Conservation (phyloP, 805 yeast genomes). For the Metschnikowia cerradonensis region DNA sequence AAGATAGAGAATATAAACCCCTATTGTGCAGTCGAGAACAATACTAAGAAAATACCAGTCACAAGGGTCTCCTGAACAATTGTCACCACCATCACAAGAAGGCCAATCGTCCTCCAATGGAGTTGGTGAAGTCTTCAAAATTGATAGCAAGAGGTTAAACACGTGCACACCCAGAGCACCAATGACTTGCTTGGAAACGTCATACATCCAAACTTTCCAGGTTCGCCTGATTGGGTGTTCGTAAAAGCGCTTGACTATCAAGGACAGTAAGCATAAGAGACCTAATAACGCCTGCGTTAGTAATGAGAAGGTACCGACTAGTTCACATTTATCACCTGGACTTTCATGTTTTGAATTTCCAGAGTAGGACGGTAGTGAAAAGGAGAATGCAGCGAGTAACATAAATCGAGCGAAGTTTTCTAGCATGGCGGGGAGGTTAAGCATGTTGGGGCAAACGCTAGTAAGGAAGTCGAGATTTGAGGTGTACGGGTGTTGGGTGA, state of each 20-base stretch:
- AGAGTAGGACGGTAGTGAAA: conserved; percentile 11
- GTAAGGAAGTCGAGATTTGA: background rate
- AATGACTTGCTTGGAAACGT: conserved; percentile 81
- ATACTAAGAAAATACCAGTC: conserved; percentile 92
- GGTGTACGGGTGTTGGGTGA: conserved; percentile 1
- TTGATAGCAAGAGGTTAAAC: conserved; percentile 68
- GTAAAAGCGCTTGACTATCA: conserved; percentile 69
- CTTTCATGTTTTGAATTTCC: conserved; percentile 1
- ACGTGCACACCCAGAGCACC: conserved; percentile 86
- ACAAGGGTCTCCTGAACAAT: conserved; percentile 59
- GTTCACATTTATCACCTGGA: conserved; percentile 37
- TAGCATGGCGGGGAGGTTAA: conserved; percentile 2
- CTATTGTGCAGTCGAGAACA: conserved; percentile 87
- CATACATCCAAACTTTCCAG: conserved; percentile 84
- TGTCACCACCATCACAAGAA: conserved; percentile 15
- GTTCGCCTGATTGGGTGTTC: conserved; percentile 82
- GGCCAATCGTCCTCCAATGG: conserved; percentile 13
- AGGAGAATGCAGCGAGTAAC: conserved; percentile 7
- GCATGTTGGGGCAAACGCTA: background rate
- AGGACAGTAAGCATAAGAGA: conserved; percentile 63
- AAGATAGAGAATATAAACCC: conserved; percentile 71
- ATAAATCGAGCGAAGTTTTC: background rate
- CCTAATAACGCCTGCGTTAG: conserved; percentile 77
- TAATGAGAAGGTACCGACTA: conserved; percentile 82
- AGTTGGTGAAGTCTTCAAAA: conserved; percentile 41